A percentile compares a stretch with the other conserved stretches of the same genome.
These are phyloP conservation scores for Macadamia integrifolia DNA, from an alignment of 164 flowering plant genomes.

Conservation along the genomic window DNA sequence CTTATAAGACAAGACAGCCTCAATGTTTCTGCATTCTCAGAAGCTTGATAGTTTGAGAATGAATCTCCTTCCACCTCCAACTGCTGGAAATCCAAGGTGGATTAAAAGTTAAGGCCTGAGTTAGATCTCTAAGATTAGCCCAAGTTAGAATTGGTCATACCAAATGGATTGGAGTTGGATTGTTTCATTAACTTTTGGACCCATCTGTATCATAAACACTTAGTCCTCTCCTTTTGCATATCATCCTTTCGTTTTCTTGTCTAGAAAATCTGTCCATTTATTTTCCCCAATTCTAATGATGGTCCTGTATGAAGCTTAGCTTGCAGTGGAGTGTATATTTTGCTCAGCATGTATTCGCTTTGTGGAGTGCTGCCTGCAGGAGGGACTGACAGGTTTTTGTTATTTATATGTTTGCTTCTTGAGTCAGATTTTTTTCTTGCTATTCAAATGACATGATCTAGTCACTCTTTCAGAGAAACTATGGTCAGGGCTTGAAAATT, in stretches of 20 bases:
- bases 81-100: too few relatives aligned
- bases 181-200: neutral
- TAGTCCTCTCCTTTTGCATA: neutral
- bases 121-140: too few relatives aligned
- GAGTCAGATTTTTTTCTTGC: conserved; percentile 4
- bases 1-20: too few relatives aligned
- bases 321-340: conserved; percentile 99
- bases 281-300: conserved; percentile 2
- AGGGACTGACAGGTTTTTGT: conserved; percentile 84
- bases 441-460: conserved; percentile 3
- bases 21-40: too few relatives aligned
- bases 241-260: neutral
- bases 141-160: too few relatives aligned
- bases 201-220: neutral
- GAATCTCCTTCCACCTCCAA: too few relatives aligned
- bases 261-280: neutral
- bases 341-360: conserved; percentile 98
- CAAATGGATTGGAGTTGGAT: neutral
- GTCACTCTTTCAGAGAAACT: conserved; percentile 71
- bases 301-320: conserved; percentile 38
- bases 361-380: conserved; percentile 98
- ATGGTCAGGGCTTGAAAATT: conserved; percentile 97
- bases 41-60: too few relatives aligned
- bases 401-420: neutral
- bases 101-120: too few relatives aligned